These are phyloP conservation scores for Cenococcum geophilum DNA, from an alignment of 495 filamentous ascomycete genomes.

Conservation along the genomic window DNA sequence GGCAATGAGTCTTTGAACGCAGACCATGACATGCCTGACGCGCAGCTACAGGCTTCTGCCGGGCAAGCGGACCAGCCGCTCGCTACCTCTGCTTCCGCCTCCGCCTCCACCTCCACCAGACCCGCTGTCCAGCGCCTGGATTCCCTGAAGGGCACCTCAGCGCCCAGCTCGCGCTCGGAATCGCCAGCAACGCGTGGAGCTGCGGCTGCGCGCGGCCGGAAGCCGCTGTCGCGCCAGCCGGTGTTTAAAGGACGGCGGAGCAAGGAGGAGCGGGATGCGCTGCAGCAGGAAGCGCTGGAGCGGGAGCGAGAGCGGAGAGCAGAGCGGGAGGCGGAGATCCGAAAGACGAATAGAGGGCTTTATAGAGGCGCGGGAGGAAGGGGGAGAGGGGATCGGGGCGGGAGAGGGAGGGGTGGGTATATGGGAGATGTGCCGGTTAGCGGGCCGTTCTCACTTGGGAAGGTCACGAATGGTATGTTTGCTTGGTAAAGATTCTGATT, in stretches of 20 bases:
- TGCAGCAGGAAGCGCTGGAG: slow-evolving; percentile 25
- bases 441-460: slow-evolving; percentile 35
- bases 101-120: too few species aligned
- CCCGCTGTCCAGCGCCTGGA: slow-evolving; percentile 14
- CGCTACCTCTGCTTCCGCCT: too few species aligned
- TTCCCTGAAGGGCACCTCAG: slow-evolving; percentile 6
- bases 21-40: neutral
- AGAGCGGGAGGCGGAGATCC: slow-evolving; percentile 7
- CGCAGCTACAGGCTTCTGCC: slow-evolving; percentile 3
- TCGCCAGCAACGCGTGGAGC: slow-evolving; percentile 13
- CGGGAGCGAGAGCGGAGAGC: slow-evolving; percentile 18
- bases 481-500: too few species aligned
- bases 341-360: neutral
- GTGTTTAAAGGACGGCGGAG: slow-evolving; percentile 26
- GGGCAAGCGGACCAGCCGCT: slow-evolving; percentile 2
- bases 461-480: slow-evolving; percentile 11
- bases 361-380: slow-evolving; percentile 11
- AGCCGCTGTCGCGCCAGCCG: slow-evolving; percentile 11
- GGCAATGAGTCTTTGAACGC: neutral
- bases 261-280: slow-evolving; percentile 30
- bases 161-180: slow-evolving; percentile 5
- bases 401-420: slow-evolving; percentile 22
- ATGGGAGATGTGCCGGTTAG: slow-evolving; percentile 14
- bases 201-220: slow-evolving; percentile 15
- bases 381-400: slow-evolving; percentile 13